phyloP scores from a whole-genome alignment of 1,284 basidiomycete genomes.

The Sporisorium sorghi region DNA sequence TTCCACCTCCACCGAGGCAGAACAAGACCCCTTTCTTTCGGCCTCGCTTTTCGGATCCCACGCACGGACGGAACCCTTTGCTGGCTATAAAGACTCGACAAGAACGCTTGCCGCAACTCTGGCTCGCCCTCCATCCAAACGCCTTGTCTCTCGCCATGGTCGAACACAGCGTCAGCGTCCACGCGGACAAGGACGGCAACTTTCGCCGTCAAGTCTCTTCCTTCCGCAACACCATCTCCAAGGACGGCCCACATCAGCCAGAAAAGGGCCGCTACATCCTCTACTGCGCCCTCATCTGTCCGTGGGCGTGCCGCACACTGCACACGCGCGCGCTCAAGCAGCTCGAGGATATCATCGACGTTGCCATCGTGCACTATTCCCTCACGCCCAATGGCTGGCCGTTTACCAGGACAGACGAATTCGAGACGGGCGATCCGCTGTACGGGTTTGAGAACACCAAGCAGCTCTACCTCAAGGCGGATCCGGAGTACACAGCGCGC shows the following conservation, averaged over 20 bases:
- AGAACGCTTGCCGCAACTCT: no score
- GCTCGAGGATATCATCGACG: conserved; percentile 77
- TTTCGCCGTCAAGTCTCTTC: conserved; percentile 80
- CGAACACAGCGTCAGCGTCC: conserved; percentile 41
- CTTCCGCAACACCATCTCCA: conserved; percentile 77
- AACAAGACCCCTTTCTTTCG: no score
- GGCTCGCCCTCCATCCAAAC: no score
- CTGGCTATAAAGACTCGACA: not conserved
- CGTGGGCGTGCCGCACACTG: conserved; percentile 90
- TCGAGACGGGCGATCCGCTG: conserved; percentile 69
- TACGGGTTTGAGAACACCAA: conserved; percentile 41
- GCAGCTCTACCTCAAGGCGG: conserved; percentile 78
- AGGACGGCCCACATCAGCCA: conserved; percentile 79
- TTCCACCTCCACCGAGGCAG: not conserved
- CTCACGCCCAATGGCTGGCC: conserved; percentile 89
- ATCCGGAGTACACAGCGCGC: conserved; percentile 71
- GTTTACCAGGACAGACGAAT: conserved; percentile 71
- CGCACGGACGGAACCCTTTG: not conserved
- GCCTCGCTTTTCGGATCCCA: no score
- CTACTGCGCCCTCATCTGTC: conserved; percentile 66
- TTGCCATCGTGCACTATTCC: conserved; percentile 78
- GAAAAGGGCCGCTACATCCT: conserved; percentile 77
- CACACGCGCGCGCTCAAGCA: conserved; percentile 91
- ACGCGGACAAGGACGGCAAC: conserved; percentile 75
- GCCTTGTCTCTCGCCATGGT: conserved; percentile 11